A percentile compares a stretch with the other conserved stretches of the same genome.
Evolutionary conservation across 441 rosid species (phyloP).

Genomic region (Gossypium schwendimanii): DNA sequence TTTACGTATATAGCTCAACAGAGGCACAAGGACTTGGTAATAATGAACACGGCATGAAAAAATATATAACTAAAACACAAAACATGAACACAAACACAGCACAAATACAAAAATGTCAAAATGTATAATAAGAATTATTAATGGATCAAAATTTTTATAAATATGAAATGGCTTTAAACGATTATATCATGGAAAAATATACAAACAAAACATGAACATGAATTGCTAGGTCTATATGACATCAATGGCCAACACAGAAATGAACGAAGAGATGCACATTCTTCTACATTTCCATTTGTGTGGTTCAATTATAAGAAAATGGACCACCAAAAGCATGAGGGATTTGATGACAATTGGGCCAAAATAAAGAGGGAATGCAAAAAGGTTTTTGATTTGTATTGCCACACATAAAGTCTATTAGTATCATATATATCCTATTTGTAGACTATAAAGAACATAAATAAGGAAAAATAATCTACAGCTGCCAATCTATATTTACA

Average conservation of each 20-base stretch:
- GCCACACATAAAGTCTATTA: background rate
- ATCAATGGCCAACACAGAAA: background rate
- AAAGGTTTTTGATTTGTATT: slow-evolving; percentile 6
- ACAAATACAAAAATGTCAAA: background rate
- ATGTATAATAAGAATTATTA: background rate
- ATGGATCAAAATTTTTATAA: background rate
- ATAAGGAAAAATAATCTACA: background rate
- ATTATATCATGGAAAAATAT: background rate
- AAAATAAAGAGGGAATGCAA: slow-evolving; percentile 1
- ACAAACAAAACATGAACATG: background rate
- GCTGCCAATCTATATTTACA: slow-evolving; percentile 4
- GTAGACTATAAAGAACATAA: background rate
- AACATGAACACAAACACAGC: background rate
- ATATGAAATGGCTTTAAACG: background rate
- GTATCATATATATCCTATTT: background rate
- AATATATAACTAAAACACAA: background rate
- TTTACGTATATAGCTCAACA: too few relatives aligned
- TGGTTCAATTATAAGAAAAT: slow-evolving; percentile 23
- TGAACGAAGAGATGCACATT: slow-evolving; percentile 22
- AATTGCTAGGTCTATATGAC: background rate
- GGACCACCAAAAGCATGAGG: slow-evolving; percentile 22
- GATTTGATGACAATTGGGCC: slow-evolving; percentile 28
- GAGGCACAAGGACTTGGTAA: too few relatives aligned
- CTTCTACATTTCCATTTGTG: slow-evolving; percentile 20
- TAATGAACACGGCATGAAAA: background rate